Evolutionary conservation across 1,284 basidiomycete genomes (phyloP).

Genomic region (Marasmius tenuissimus): DNA sequence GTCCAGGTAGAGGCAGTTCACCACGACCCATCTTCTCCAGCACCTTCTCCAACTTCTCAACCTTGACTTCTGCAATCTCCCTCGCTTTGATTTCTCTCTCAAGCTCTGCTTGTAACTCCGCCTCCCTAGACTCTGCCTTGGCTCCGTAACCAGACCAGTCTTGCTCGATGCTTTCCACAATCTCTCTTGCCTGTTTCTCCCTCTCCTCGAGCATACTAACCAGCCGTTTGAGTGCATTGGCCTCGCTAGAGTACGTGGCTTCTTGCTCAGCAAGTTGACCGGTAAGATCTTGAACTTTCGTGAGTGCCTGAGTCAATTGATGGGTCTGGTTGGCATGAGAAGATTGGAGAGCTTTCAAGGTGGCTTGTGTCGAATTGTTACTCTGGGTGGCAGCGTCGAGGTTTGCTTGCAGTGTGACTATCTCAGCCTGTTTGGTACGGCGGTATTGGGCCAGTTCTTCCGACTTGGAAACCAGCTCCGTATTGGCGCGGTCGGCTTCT

Average conservation of each 20-base stretch:
- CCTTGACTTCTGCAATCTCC: constrained; percentile 60
- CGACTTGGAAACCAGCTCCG: constrained; percentile 62
- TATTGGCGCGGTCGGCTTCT: constrained; percentile 65
- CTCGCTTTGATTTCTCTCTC: constrained; percentile 61
- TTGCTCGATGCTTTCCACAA: constrained; percentile 76
- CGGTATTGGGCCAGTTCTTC: constrained; percentile 76
- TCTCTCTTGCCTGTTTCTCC: constrained; percentile 74
- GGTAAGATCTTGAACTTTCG: constrained; percentile 68
- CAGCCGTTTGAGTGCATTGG: constrained; percentile 67
- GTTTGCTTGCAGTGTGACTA: constrained; percentile 70
- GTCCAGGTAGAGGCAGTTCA: constrained; percentile 60
- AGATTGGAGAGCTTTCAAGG: constrained; percentile 69
- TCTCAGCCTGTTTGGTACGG: constrained; percentile 70
- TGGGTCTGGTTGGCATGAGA: constrained; percentile 65
- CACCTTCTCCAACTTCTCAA: constrained; percentile 66
- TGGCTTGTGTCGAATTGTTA: constrained; percentile 58
- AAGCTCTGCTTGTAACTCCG: constrained; percentile 61
- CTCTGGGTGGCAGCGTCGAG: constrained; percentile 70
- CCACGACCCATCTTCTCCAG: constrained; percentile 74
- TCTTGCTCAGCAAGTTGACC: constrained; percentile 79
- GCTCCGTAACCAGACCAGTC: constrained; percentile 76
- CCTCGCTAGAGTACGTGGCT: constrained; percentile 74
- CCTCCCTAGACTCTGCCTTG: constrained; percentile 67
- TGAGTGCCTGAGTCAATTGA: constrained; percentile 70
- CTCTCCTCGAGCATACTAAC: constrained; percentile 82